Conservation (phyloP, 176 grass and related monocot species). For the Carex pumila region DNA sequence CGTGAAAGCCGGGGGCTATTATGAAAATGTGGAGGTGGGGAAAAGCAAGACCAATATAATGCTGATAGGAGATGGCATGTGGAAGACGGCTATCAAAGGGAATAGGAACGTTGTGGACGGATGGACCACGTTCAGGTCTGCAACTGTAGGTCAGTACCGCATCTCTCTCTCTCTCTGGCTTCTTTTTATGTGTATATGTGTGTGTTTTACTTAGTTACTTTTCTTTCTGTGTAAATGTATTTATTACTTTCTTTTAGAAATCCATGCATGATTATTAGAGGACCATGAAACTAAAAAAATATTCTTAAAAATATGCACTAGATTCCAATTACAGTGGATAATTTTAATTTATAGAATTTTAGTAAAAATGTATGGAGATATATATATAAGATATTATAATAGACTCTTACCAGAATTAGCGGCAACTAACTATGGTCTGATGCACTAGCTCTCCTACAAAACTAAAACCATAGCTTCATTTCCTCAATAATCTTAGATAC, state of each 20-base stretch:
- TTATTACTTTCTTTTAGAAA: neutral
- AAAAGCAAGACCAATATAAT: slow-evolving; percentile 70
- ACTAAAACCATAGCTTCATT: too few relatives aligned
- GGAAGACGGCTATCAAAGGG: slow-evolving; percentile 78
- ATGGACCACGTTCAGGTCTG: slow-evolving; percentile 89
- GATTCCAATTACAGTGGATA: neutral
- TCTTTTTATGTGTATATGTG: neutral
- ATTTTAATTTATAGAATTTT: neutral
- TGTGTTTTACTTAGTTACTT: neutral
- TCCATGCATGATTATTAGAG: neutral
- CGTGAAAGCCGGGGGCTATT: slow-evolving; percentile 65
- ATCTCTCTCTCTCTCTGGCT: neutral
- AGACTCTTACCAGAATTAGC: too few relatives aligned
- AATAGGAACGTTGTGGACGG: slow-evolving; percentile 73
- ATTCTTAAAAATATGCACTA: too few relatives aligned
- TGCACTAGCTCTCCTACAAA: too few relatives aligned
- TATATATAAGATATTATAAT: too few relatives aligned
- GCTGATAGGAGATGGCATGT: slow-evolving; percentile 81
- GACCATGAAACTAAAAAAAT: neutral
- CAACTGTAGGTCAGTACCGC: slow-evolving; percentile 50
- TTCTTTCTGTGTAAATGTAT: neutral
- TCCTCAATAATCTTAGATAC: too few relatives aligned
- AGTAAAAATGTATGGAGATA: too few relatives aligned
- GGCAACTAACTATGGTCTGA: too few relatives aligned
- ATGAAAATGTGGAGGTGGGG: slow-evolving; percentile 83